Evolutionary conservation across 2,329 filamentous ascomycete genomes (phyloP), one percentile per base, ranked within the genome.

Genomic region (Epichloe sibirici): DNA sequence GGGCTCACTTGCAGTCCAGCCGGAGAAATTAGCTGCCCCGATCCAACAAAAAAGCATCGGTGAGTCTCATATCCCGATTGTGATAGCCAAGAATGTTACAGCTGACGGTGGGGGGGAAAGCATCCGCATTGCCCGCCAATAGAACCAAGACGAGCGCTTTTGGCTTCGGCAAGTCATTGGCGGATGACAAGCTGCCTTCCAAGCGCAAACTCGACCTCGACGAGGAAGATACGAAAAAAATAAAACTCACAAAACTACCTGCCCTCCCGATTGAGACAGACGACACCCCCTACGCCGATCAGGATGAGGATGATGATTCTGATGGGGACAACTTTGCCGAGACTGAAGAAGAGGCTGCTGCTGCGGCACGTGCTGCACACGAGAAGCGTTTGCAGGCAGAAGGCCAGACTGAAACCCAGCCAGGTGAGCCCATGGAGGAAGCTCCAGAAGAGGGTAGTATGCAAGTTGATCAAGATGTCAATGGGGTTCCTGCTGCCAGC

Each of bases 231-330:
- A 84, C 82, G 35, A 86, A 85, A 2, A 83, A 87, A 63, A 87
- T 90, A 66, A 96, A 94, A 72, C 79, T 98, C 58, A 89, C 89
- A 65, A 93, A 90, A 70, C 82, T 98, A 55, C 90, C 91, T 53
- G 85, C 85, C 58, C 81, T 88, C 54, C 79, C 85, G 51, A 74
- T 87, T 51, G 79, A 84, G 63, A 78, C 75, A 56, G 79, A 84
- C 57, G 74, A 78, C 65, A 76, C 76, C 54, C 75, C 78, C 59
- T 78, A 82, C 65, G 77, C 73, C 62, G 77, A 79, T 63, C 77
- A 82, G 66, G 81, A 82, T 53, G 82, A 81, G 47, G 84, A 85
- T 51, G 82, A 83, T 51, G 87, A 87, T 49, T 85, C 83, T 49
- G 86, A 90, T 59, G 82, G 81, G 50, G 86, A 85, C 57, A 85